Conservation (phyloP, 2,329 filamentous ascomycete genomes). For the Stagonosporopsis cucurbitacearum region DNA sequence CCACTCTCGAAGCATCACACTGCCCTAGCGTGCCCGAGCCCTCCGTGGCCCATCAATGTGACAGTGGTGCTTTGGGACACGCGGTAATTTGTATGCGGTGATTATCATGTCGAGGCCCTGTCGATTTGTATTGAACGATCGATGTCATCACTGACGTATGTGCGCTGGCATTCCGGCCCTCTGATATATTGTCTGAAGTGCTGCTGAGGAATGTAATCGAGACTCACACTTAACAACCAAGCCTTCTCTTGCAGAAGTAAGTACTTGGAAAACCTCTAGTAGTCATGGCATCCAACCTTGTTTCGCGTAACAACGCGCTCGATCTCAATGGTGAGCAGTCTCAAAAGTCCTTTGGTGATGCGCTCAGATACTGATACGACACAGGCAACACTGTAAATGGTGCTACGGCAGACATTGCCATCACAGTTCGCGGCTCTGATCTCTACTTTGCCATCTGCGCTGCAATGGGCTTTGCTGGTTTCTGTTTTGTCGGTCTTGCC, state of each 20-base stretch:
- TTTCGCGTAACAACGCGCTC: conserved; percentile 31
- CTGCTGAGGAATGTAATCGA: not conserved
- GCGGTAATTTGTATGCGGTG: not conserved
- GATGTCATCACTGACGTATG: conserved; percentile 14
- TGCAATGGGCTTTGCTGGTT: conserved; percentile 62
- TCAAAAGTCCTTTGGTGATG: not conserved
- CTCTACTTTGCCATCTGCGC: conserved; percentile 69
- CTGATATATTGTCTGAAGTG: conserved; percentile 3
- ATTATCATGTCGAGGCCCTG: conserved; percentile 2
- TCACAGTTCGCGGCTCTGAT: conserved; percentile 66
- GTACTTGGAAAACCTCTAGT: not conserved
- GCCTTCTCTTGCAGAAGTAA: not conserved
- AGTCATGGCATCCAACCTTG: conserved; percentile 9
- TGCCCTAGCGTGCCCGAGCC: conserved; percentile 1
- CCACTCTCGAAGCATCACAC: not conserved
- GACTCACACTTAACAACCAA: not conserved
- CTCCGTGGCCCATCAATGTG: conserved; percentile 1
- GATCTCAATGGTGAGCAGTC: conserved; percentile 28
- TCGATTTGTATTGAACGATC: not conserved
- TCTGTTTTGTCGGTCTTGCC: conserved; percentile 61
- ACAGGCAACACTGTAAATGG: conserved; percentile 56
- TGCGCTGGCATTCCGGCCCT: not conserved
- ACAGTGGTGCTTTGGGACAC: not conserved
- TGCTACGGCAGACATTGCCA: conserved; percentile 59
- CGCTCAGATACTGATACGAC: not conserved